Evolutionary conservation across 805 yeast species (phyloP).

Genomic region (Pichia membranifaciens): DNA sequence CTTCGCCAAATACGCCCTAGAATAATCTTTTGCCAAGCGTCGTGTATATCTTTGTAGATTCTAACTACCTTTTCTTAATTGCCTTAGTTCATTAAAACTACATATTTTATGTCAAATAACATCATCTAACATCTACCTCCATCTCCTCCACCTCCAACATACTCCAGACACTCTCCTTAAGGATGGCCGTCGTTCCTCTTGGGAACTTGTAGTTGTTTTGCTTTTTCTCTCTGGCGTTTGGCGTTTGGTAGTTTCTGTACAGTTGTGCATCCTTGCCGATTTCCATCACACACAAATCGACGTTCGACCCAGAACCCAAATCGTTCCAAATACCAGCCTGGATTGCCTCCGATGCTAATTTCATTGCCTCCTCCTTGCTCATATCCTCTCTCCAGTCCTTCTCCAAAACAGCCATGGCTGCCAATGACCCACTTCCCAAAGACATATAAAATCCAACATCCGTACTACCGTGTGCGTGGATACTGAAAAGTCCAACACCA

Average conservation of each 20-base stretch:
- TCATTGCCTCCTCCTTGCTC: slow-evolving; percentile 85
- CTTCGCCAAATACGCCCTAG: slow-evolving; percentile 58
- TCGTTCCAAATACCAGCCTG: slow-evolving; percentile 99
- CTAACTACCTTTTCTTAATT: no score
- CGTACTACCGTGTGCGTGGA: slow-evolving; percentile 97
- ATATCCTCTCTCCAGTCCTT: slow-evolving; percentile 76
- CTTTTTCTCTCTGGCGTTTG: slow-evolving; percentile 81
- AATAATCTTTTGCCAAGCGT: no score
- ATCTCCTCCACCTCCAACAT: slow-evolving; percentile 67
- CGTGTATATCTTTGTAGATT: no score
- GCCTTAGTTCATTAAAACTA: no score
- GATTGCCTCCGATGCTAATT: slow-evolving; percentile 85
- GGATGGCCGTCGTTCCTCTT: slow-evolving; percentile 90
- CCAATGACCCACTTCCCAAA: slow-evolving; percentile 93
- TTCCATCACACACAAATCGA: slow-evolving; percentile 96
- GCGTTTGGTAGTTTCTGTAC: slow-evolving; percentile 81
- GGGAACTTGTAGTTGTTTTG: slow-evolving; percentile 78
- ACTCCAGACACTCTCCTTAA: slow-evolving; percentile 60
- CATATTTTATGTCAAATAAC: no score
- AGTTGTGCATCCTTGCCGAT: slow-evolving; percentile 81
- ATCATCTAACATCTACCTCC: slow-evolving; percentile 33
- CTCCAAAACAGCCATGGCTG: slow-evolving; percentile 97
- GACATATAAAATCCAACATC: slow-evolving; percentile 92
- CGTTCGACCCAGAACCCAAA: slow-evolving; percentile 97
- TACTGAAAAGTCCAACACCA: slow-evolving; percentile 86